Conservation (phyloP, 192 early-diverging fungal species). For the Pilobolus umbonatus region DNA sequence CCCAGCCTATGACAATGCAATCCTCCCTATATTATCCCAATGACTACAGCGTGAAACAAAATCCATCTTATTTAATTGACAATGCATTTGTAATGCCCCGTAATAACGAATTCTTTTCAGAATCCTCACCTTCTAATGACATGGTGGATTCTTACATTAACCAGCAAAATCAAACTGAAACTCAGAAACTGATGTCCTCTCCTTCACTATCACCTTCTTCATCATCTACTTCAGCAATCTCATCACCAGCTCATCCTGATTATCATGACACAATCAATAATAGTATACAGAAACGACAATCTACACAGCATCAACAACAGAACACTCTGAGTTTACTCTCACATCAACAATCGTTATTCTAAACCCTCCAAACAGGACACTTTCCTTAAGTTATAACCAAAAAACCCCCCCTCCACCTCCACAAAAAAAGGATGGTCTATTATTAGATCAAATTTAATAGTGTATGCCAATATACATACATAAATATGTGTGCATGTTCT, state of each 20-base stretch:
- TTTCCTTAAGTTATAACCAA: too few species aligned
- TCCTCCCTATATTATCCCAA: slow-evolving; percentile 10
- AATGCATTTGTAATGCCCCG: slow-evolving; percentile 2
- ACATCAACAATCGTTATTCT: slow-evolving; percentile 12
- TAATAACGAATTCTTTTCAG: not conserved
- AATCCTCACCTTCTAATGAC: not conserved
- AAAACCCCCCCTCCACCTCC: too few species aligned
- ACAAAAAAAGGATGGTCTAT: too few species aligned
- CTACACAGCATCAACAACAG: slow-evolving; percentile 4
- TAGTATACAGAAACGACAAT: slow-evolving; percentile 6
- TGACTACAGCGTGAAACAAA: slow-evolving; percentile 15
- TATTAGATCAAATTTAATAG: too few species aligned
- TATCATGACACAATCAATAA: slow-evolving; percentile 10
- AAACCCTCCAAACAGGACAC: not conserved
- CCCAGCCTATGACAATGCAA: slow-evolving; percentile 13
- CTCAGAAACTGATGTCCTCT: not conserved
- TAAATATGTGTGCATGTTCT: too few species aligned
- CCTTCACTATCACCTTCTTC: slow-evolving; percentile 15
- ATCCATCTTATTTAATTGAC: not conserved
- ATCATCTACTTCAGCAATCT: slow-evolving; percentile 8
- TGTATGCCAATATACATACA: too few species aligned
- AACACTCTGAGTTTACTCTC: slow-evolving; percentile 13
- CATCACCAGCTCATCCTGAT: slow-evolving; percentile 14
- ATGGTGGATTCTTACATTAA: not conserved
- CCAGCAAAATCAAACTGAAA: not conserved